phyloP scores from a whole-genome alignment of 148 eudicot species.

The Persicaria maculosa region DNA sequence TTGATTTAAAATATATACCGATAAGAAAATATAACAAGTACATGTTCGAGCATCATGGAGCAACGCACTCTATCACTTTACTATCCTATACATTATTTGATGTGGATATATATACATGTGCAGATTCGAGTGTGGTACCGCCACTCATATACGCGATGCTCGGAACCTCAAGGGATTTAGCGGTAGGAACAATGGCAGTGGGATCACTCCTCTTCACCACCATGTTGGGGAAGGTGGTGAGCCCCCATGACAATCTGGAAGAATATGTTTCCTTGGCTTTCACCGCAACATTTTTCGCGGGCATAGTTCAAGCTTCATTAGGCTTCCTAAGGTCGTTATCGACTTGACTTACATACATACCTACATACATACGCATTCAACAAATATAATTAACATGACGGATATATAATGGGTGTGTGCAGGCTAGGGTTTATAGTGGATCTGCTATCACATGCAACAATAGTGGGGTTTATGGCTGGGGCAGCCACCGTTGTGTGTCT shows the following conservation, averaged over 20 bases:
- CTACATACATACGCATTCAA: neutral
- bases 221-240: slow-evolving; percentile 40
- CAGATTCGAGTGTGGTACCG: slow-evolving; percentile 69
- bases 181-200: slow-evolving; percentile 51
- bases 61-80: too few relatives aligned
- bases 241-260: slow-evolving; percentile 28
- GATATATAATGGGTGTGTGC: slow-evolving; percentile 9
- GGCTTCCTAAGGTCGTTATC: slow-evolving; percentile 45
- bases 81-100: too few relatives aligned
- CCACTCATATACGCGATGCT: slow-evolving; percentile 55
- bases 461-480: slow-evolving; percentile 71
- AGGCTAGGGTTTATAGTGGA: slow-evolving; percentile 70
- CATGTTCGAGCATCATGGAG: too few relatives aligned
- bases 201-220: slow-evolving; percentile 44
- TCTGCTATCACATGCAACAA: slow-evolving; percentile 59
- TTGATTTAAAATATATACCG: neutral
- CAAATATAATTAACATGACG: neutral
- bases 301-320: slow-evolving; percentile 43
- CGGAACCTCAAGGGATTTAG: slow-evolving; percentile 55
- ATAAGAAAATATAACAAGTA: too few relatives aligned
- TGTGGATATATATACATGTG: neutral
- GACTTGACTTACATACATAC: too few relatives aligned
- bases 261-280: slow-evolving; percentile 43
- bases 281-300: slow-evolving; percentile 56
- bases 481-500: slow-evolving; percentile 60